phyloP scores from a whole-genome alignment of 2,329 filamentous ascomycete genomes.

The Aspergillus terreus region DNA sequence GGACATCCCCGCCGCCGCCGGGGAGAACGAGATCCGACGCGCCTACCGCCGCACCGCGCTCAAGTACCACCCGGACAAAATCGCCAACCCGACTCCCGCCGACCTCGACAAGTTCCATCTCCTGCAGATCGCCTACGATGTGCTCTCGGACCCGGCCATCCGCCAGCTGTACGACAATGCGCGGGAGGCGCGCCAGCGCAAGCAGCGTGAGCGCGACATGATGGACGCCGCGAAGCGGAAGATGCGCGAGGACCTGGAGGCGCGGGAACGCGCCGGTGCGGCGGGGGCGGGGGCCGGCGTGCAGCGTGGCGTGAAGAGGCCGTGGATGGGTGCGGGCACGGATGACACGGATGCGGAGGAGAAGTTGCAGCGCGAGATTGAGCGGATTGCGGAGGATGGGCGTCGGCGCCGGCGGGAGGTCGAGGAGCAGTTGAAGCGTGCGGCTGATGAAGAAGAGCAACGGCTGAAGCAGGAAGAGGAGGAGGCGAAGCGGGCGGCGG shows the following conservation, averaged over 20 bases:
- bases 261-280: conserved; percentile 59
- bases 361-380: conserved; percentile 52
- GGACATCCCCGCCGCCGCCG: conserved; percentile 60
- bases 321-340: conserved; percentile 40
- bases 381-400: conserved; percentile 51
- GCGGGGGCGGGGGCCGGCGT: conserved; percentile 36
- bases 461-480: conserved; percentile 39
- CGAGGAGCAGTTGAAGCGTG: conserved; percentile 44
- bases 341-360: conserved; percentile 43
- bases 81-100: conserved; percentile 60
- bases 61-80: conserved; percentile 94
- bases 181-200: conserved; percentile 66
- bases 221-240: conserved; percentile 69
- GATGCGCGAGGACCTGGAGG: conserved; percentile 84
- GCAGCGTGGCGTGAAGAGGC: conserved; percentile 55
- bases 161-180: conserved; percentile 76
- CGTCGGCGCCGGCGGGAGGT: conserved; percentile 49
- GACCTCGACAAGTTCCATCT: conserved; percentile 81
- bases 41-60: conserved; percentile 81
- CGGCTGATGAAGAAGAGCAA: conserved; percentile 39
- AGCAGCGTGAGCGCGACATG: conserved; percentile 65
- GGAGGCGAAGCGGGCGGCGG: conserved; percentile 38
- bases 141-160: conserved; percentile 67
- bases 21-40: conserved; percentile 71
- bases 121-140: conserved; percentile 80